phyloP scores from a whole-genome alignment of 139 green algal genomes.

The Ostreobium quekettii region DNA sequence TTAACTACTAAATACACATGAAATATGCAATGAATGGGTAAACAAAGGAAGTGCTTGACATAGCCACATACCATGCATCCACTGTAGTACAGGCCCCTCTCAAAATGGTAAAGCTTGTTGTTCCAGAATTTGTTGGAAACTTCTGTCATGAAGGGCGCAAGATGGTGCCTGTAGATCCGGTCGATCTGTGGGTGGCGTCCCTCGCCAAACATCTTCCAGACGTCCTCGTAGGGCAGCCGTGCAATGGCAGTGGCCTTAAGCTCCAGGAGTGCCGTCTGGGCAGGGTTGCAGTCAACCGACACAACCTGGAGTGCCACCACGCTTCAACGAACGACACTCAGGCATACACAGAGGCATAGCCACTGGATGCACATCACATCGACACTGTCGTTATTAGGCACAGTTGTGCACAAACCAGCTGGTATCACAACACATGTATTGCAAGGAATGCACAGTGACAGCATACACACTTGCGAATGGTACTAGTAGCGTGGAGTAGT shows the following conservation, averaged over 20 bases:
- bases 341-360: no score
- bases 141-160: slow-evolving; percentile 89
- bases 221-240: slow-evolving; percentile 81
- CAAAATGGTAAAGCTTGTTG: slow-evolving; percentile 80
- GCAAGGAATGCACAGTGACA: no score
- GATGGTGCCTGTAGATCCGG: slow-evolving; percentile 69
- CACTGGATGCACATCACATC: no score
- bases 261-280: slow-evolving; percentile 88
- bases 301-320: slow-evolving; percentile 69
- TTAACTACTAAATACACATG: no score
- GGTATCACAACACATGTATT: no score
- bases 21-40: no score
- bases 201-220: slow-evolving; percentile 67
- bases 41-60: no score
- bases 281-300: slow-evolving; percentile 96
- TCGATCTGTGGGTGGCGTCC: slow-evolving; percentile 66
- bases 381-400: no score
- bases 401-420: no score
- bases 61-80: slow-evolving; percentile 83
- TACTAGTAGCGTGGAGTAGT: no score
- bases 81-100: slow-evolving; percentile 90
- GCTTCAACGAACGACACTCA: no score
- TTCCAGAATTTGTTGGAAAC: slow-evolving; percentile 81
- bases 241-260: slow-evolving; percentile 81
- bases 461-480: no score